Base-by-base conservation (phyloP, 371 early-diverging fungal genomes). In the Batkoa obscura region DNA sequence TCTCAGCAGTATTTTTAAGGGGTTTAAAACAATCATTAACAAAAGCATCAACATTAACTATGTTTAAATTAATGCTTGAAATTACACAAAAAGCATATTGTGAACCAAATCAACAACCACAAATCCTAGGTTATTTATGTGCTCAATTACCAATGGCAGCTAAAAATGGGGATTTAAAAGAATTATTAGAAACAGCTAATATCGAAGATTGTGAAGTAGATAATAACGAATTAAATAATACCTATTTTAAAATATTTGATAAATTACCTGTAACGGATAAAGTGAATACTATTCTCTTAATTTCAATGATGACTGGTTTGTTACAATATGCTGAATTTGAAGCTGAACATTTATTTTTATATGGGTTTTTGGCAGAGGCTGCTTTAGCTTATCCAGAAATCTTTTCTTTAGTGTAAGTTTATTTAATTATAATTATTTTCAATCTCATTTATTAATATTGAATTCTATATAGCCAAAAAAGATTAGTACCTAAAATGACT, bases 321-420 rank as follows among this genome's bases (percentile, higher is more conserved):
- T 69, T 93, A 53, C 80, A 90, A 62, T 76, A 75, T 57, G 75
- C 86, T 0, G 90, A 91, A 51, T 77, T 76, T 23, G 89, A 88
- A 56, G 74, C 81, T n/a, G 91, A 94, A 68, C 72, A 78, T 10
- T 62, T 82, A 57, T 84, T 86, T 61, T 68, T 94, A 35, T 91
- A 90, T 60, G 80, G 83, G 8, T 71, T 90, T 58, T 66, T 94
- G 34, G 81, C 86, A 17, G 88, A 86, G 66, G 80, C 81, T 34
- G 83, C 88, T 1, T 64, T 69, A n/a, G 71, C 77, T 6, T 71
- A 80, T 45, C 90, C 88, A 1, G 81, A 84, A 52, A 74, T 81
- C 34, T 81, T 88, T 68, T 66, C 79, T 2, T 63, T 83, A 35
- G 73, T 87, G 77, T 85, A 78, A 72, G 76, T 42, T 56, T 32